Base-by-base conservation (phyloP, 1,284 basidiomycete species). In the Puccinia triticina region DNA sequence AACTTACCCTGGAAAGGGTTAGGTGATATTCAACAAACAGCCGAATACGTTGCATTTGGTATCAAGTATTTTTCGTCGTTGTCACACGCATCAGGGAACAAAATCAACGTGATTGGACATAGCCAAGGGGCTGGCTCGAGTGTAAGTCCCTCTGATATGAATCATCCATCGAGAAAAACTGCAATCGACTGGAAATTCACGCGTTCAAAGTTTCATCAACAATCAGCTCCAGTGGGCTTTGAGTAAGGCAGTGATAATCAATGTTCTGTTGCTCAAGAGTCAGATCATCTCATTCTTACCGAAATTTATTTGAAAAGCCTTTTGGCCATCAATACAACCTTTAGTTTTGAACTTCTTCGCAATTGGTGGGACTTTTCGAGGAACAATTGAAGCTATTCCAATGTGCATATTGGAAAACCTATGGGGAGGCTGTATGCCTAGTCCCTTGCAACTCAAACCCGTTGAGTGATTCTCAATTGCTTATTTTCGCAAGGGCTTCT, bases 1-100 rank as follows among this genome's bases (percentile, higher is more conserved):
- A 85, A 84, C 55, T 84, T 87, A 18, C 87, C 87, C 0, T 57
- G 79, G 21, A 82, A 85, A 14, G 82, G 84, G 12, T 82, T 86
- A 59, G 77, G 75, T 16, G 87, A 88, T 76, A 83, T 84, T 0
- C 87, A 82, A 40, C 53, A 83, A 46, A 84, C 84, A 18, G 84
- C 85, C 55, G 86, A 87, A 79, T 87, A 86, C 83, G 85, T 88
- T 79, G 87, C 86, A 18, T 85, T 85, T 79, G 84, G 81, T 53
- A 85, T 87, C 82, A 74, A 84, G 29, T 48, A 66, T 32, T 84
- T 88, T 32, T 84, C 87, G 0, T 48, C 83, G 18, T 77, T 85
- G 77, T 84, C 84, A 29, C 78, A 77, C 32, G 87, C 85, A 10
- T 84, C 84, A 26, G 46, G 53, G 37, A 12, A 79, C 40, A 85